Evolutionary conservation across 73 alveolate genomes (phyloP), one percentile per base, ranked within the genome.

Genomic region (Uronychia binucleata): DNA sequence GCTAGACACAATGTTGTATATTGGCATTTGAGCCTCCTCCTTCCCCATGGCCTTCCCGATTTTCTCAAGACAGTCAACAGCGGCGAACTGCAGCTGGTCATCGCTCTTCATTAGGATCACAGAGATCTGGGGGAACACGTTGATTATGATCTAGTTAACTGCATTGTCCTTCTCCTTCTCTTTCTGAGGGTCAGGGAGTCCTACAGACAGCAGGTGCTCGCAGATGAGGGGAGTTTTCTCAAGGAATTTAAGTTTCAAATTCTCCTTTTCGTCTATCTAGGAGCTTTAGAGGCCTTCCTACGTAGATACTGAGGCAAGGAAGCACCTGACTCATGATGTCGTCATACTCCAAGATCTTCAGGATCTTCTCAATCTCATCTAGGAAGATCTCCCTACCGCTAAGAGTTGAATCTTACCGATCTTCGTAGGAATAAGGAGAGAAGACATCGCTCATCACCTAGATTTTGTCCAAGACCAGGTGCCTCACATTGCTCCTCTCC

Each of bases 21-120:
- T 35, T 30, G 78, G 57, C 78, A 46, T 31, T 57, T 78, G 30
- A 0, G 84, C 83, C 26, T 86, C 87, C 33, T 78, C 57, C 28
- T 34, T 28, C 31, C 27, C 30, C 59, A 86, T 27, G 29, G 58
- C 82, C 78, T 79, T 86, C 19, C 81, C 34, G 1, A 86, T 32
- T 33, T 86, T 86, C 26, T 33, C 11, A 0, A 86, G 78, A 25
- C 86, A 80, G 1, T 86, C 92, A 25, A 86, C 92, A 0, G 81
- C 92, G 27, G 58, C 92, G 28, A 74, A 57, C 74, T 86, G 80
- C 28, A 86, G 83, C 46, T 77, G 29, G 59, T 86, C 92, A 34
- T 86, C 92, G n/a, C 83, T 46, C 31, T 78, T 77, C 28, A 59
- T 86, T 81, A 86, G 33, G 77, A 86, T 78, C 34, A 35, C 58